Percentiles rank a stretch among this genome's conserved stretches.
These are phyloP conservation scores for Stachybotrys elegans DNA, from an alignment of 2,329 filamentous ascomycete genomes.

Conservation along the genomic window DNA sequence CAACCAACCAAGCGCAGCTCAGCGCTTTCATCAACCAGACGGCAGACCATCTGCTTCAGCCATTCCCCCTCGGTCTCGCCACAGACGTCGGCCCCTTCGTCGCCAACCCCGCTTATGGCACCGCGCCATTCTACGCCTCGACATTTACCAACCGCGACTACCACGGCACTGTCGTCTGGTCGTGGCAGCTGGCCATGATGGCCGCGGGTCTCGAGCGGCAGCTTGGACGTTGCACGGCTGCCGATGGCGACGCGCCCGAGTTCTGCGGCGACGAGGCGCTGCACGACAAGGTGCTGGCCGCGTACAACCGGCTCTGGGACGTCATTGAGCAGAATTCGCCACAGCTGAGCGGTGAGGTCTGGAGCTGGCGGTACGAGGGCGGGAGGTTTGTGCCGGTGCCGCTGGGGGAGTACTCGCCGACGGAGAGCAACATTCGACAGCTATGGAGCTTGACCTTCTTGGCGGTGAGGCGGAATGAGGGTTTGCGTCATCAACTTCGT, in stretches of 20 bases:
- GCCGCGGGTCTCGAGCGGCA: slow-evolving; percentile 54
- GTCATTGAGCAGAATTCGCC: slow-evolving; percentile 48
- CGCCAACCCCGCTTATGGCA: slow-evolving; percentile 55
- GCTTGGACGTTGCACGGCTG: slow-evolving; percentile 41
- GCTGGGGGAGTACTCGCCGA: slow-evolving; percentile 41
- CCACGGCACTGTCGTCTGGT: slow-evolving; percentile 61
- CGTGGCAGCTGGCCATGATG: slow-evolving; percentile 62
- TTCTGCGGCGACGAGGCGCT: slow-evolving; percentile 46
- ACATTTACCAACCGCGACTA: slow-evolving; percentile 53
- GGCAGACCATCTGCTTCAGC: slow-evolving; percentile 49
- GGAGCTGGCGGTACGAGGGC: slow-evolving; percentile 52
- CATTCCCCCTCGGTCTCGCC: slow-evolving; percentile 54
- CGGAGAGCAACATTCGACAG: slow-evolving; percentile 49
- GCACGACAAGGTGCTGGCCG: slow-evolving; percentile 36
- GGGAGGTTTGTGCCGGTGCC: slow-evolving; percentile 40
- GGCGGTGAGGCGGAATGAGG: slow-evolving; percentile 30
- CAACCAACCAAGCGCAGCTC: slow-evolving; percentile 51
- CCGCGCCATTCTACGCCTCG: slow-evolving; percentile 36
- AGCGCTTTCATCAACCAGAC: slow-evolving; percentile 51
- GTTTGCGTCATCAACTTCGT: too few relatives aligned
- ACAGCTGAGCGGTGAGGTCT: slow-evolving; percentile 53
- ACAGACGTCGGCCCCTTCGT: slow-evolving; percentile 53
- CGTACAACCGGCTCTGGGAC: slow-evolving; percentile 59
- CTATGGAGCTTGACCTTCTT: slow-evolving; percentile 56
- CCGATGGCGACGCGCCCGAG: slow-evolving; percentile 23